phyloP scores from a whole-genome alignment of 495 filamentous ascomycete genomes.

The Astrocystis sublimbata region DNA sequence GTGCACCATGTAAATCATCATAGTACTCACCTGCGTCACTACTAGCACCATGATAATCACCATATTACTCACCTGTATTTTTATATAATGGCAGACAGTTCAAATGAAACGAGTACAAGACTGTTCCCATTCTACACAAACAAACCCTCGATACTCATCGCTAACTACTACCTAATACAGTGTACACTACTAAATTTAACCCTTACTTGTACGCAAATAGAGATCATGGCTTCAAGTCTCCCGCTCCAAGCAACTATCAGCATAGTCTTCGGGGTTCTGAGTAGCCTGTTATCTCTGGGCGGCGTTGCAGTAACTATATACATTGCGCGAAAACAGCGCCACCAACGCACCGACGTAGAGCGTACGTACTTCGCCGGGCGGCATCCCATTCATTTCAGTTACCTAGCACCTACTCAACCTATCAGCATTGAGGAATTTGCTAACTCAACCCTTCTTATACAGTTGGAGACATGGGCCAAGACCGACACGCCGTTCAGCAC shows the following conservation, averaged over 20 bases:
- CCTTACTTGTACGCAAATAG: neutral
- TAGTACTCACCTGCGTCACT: neutral
- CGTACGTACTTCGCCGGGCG: neutral
- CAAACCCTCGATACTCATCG: no score
- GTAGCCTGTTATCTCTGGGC: neutral
- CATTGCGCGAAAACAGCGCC: neutral
- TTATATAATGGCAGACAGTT: no score
- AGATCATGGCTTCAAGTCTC: neutral
- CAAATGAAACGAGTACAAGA: no score
- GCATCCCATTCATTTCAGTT: no score
- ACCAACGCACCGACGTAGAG: neutral
- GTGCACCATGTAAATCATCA: neutral
- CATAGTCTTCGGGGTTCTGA: neutral
- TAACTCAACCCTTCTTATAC: neutral
- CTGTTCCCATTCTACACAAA: no score
- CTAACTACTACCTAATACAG: no score
- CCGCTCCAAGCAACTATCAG: neutral
- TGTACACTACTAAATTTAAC: no score
- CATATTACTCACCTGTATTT: no score
- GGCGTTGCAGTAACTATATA: neutral
- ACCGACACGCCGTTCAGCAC: neutral
- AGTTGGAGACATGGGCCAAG: neutral
- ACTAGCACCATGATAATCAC: no score
- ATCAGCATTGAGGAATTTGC: neutral
- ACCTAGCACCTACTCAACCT: no score